These are phyloP conservation scores for Solanum tarapatanum DNA, from an alignment of 257 asterid genomes.

Conservation along the genomic window DNA sequence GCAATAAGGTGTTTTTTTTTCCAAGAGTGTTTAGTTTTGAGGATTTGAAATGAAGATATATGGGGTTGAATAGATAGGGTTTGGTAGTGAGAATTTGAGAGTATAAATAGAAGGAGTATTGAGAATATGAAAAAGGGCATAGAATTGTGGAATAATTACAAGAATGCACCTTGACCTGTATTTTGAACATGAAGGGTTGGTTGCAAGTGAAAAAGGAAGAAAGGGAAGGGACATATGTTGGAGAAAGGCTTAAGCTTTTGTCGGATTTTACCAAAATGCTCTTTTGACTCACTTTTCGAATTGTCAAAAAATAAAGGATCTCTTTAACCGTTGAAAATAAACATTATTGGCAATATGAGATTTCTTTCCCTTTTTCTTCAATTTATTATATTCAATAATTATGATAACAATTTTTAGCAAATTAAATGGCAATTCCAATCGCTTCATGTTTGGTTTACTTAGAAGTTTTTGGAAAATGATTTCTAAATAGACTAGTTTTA, in stretches of 20 bases:
- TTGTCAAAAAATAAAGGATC: constrained; percentile 23
- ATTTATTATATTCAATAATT: constrained; percentile 5
- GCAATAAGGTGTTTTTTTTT: not conserved
- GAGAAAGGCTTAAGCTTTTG: constrained; percentile 46
- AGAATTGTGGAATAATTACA: constrained; percentile 9
- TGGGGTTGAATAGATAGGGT: not conserved
- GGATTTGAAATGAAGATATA: not conserved
- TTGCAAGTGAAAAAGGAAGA: constrained; percentile 20
- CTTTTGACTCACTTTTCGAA: constrained; percentile 66
- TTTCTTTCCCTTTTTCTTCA: constrained; percentile 20
- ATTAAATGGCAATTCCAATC: not conserved
- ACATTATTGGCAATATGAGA: constrained; percentile 19
- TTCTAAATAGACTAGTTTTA: not conserved
- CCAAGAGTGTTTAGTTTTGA: not conserved
- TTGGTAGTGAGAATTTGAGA: constrained; percentile 1
- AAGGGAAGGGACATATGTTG: constrained; percentile 40
- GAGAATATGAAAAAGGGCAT: not conserved
- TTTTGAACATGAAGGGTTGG: constrained; percentile 38
- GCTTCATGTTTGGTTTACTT: not conserved
- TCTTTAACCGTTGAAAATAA: constrained; percentile 30
- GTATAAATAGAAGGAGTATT: constrained; percentile 12
- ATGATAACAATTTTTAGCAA: not conserved
- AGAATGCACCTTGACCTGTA: constrained; percentile 12
- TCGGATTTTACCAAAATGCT: constrained; percentile 63
- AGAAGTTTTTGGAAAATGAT: not conserved